These are phyloP conservation scores for Thermothelomyces thermophilus DNA, from an alignment of 2,329 filamentous ascomycete genomes.

Conservation along the genomic window DNA sequence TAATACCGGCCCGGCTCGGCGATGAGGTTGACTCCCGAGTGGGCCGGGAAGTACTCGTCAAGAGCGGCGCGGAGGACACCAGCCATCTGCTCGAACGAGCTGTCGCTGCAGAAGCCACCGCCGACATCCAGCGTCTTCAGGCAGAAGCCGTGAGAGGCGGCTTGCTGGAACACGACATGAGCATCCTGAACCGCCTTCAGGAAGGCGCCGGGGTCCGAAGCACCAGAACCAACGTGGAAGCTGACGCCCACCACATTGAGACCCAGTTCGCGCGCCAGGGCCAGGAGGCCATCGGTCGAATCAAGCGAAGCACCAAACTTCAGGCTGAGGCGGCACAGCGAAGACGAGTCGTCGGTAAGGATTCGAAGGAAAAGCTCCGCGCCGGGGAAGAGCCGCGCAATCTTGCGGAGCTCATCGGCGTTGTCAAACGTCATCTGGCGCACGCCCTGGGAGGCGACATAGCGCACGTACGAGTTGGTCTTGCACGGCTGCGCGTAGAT, in stretches of 20 bases:
- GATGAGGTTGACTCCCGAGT: slow-evolving; percentile 69
- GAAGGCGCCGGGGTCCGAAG: slow-evolving; percentile 88
- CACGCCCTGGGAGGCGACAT: slow-evolving; percentile 75
- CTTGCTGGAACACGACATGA: slow-evolving; percentile 81
- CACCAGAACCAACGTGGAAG: slow-evolving; percentile 96
- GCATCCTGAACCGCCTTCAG: slow-evolving; percentile 87
- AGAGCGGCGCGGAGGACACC: slow-evolving; percentile 70
- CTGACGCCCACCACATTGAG: slow-evolving; percentile 93
- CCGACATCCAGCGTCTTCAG: slow-evolving; percentile 89
- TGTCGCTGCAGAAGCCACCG: slow-evolving; percentile 81
- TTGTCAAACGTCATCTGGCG: slow-evolving; percentile 99
- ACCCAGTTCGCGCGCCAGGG: slow-evolving; percentile 70
- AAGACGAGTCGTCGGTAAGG: slow-evolving; percentile 90
- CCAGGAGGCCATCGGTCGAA: slow-evolving; percentile 67
- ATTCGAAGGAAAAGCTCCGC: slow-evolving; percentile 94
- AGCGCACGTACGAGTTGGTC: slow-evolving; percentile 95
- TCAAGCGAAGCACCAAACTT: slow-evolving; percentile 95
- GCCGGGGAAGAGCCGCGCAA: slow-evolving; percentile 81
- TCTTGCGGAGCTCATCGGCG: slow-evolving; percentile 94
- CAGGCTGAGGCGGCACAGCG: slow-evolving; percentile 88
- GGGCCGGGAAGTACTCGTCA: slow-evolving; percentile 79
- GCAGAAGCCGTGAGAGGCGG: slow-evolving; percentile 65
- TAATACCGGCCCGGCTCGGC: slow-evolving; percentile 97
- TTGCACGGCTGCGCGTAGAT: slow-evolving; percentile 99
- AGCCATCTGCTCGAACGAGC: slow-evolving; percentile 84